Conservation (phyloP, 2,329 filamentous ascomycete genomes). For the Emergomyces pasteurianus region DNA sequence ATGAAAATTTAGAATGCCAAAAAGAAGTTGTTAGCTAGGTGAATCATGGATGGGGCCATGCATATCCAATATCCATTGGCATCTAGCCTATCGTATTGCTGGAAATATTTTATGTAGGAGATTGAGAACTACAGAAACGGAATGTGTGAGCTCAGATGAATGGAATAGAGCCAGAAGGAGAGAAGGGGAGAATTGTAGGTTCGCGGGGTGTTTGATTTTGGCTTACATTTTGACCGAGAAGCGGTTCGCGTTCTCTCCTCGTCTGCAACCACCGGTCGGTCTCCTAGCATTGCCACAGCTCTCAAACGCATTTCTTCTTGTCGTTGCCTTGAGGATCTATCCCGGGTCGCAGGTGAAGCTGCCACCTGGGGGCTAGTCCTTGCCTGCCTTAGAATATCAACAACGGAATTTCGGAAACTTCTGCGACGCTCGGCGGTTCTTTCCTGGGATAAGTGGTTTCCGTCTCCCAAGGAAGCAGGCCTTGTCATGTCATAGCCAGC, state of each 20-base stretch:
- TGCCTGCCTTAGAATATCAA: neutral
- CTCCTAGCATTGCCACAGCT: slow-evolving; percentile 11
- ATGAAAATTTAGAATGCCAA: neutral
- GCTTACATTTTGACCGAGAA: slow-evolving; percentile 13
- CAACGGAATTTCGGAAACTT: neutral
- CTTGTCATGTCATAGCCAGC: neutral
- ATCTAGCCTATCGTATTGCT: slow-evolving; percentile 4
- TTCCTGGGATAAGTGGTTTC: neutral
- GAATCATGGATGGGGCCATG: neutral
- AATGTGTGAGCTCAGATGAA: neutral
- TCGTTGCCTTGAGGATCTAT: neutral
- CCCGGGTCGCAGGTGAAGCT: neutral
- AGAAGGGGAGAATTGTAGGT: neutral
- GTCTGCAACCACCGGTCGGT: slow-evolving; percentile 9
- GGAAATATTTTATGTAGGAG: slow-evolving; percentile 8
- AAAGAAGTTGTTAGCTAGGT: neutral
- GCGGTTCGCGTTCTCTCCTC: slow-evolving; percentile 12
- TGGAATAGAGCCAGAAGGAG: no score
- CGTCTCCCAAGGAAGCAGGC: neutral
- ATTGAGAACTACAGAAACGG: slow-evolving; percentile 8
- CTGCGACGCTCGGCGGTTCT: neutral
- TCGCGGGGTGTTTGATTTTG: neutral
- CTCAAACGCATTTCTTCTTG: slow-evolving; percentile 10
- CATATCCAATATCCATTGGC: neutral
- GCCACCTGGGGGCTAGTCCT: neutral